phyloP scores from a whole-genome alignment of 2,329 filamentous ascomycete species.

The Neopestalotiopsis rosae region DNA sequence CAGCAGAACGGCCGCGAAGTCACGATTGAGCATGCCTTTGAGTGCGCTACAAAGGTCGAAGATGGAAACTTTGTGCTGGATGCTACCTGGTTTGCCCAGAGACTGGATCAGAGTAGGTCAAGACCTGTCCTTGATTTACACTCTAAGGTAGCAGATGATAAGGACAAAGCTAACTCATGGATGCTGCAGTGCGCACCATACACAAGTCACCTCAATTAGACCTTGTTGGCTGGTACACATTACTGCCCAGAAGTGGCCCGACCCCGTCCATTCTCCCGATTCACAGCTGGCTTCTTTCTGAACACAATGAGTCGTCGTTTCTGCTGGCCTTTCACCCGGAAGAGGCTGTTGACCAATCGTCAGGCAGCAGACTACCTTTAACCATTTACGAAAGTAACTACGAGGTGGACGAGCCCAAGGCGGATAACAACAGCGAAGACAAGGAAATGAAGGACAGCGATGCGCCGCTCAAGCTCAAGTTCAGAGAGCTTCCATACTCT shows the following conservation, averaged over 20 bases:
- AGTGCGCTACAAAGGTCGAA: constrained; percentile 66
- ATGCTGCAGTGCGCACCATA: constrained; percentile 77
- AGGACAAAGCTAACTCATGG: constrained; percentile 20
- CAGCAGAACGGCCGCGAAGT: constrained; percentile 90
- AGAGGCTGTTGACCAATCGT: constrained; percentile 56
- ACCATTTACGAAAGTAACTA: constrained; percentile 88
- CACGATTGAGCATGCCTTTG: constrained; percentile 92
- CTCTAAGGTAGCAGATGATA: not conserved
- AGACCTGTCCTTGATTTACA: not conserved
- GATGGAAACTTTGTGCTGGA: constrained; percentile 69
- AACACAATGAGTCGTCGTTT: constrained; percentile 84
- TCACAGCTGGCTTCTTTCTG: constrained; percentile 75
- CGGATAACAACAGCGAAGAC: constrained; percentile 62
- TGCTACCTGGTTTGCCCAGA: constrained; percentile 73
- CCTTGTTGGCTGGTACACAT: constrained; percentile 91
- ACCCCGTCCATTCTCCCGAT: constrained; percentile 71
- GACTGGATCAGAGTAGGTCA: constrained; percentile 82
- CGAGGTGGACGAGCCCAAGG: constrained; percentile 67
- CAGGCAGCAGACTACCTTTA: constrained; percentile 83
- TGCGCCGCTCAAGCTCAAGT: constrained; percentile 67
- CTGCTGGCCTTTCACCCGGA: constrained; percentile 86
- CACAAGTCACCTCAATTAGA: constrained; percentile 84
- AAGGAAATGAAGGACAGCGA: constrained; percentile 75
- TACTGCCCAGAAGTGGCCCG: constrained; percentile 76
- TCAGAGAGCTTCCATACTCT: constrained; percentile 82